A percentile compares a stretch with the other conserved stretches of the same genome.
Evolutionary conservation across 495 filamentous ascomycete genomes (phyloP).

Genomic region (Podospora didyma): DNA sequence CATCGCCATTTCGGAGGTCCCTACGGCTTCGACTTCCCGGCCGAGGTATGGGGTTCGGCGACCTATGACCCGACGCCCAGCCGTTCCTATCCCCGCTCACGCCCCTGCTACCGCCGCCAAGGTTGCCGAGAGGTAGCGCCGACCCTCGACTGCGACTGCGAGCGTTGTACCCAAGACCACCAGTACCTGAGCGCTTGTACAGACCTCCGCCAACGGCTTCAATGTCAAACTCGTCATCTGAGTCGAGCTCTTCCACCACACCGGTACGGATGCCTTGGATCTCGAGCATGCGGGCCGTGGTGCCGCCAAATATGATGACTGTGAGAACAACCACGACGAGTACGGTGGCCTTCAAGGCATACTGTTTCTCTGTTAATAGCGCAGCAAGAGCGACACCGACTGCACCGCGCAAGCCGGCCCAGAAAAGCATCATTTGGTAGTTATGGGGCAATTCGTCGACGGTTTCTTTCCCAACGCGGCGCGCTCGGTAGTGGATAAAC

Average conservation of each 20-base stretch:
- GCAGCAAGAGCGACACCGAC: conserved; percentile 97
- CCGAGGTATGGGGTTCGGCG: conserved; percentile 35
- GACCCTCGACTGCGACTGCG: conserved; percentile 46
- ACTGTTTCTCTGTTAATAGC: conserved; percentile 73
- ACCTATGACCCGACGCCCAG: conserved; percentile 53
- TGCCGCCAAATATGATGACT: conserved; percentile 97
- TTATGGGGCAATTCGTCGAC: conserved; percentile 87
- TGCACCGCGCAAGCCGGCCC: conserved; percentile 92
- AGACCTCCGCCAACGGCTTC: conserved; percentile 74
- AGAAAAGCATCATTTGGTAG: conserved; percentile 97
- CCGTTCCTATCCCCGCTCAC: conserved; percentile 29
- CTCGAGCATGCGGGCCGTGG: conserved; percentile 97
- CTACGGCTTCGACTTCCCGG: conserved; percentile 48
- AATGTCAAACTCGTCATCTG: conserved; percentile 97
- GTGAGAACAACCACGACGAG: conserved; percentile 96
- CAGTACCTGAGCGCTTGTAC: conserved; percentile 67
- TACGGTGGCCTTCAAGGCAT: conserved; percentile 81
- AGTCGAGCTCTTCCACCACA: conserved; percentile 93
- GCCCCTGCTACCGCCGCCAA: conserved; percentile 33
- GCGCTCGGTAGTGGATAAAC: conserved; percentile 87
- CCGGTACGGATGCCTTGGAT: conserved; percentile 92
- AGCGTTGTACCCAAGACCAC: conserved; percentile 73
- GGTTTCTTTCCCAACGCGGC: conserved; percentile 67
- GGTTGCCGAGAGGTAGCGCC: conserved; percentile 50
- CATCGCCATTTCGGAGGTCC: conserved; percentile 34